These are phyloP conservation scores for Boehmeria nivea DNA, from an alignment of 306 rosid genomes.

Conservation along the genomic window DNA sequence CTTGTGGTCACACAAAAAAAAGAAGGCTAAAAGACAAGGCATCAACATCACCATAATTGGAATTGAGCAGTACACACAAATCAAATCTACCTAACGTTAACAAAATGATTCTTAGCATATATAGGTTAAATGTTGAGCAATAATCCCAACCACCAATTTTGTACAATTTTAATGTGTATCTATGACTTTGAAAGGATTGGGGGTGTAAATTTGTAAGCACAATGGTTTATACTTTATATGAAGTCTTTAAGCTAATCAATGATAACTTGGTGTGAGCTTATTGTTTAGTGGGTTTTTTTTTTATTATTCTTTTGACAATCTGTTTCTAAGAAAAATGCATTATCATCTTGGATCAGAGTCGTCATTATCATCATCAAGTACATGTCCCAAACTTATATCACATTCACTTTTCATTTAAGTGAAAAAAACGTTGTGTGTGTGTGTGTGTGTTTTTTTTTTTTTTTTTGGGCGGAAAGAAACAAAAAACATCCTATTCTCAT, in stretches of 20 bases:
- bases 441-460: no score
- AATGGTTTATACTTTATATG: background rate
- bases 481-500: no score
- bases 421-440: no score
- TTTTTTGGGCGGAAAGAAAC: no score
- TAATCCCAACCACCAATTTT: constrained; percentile 5
- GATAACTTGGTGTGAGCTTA: no score
- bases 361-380: background rate
- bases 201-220: background rate
- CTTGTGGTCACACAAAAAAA: constrained; percentile 5
- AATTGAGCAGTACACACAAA: background rate
- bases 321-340: no score
- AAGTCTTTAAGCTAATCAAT: no score
- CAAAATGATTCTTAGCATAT: background rate
- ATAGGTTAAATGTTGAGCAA: background rate
- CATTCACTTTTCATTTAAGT: no score
- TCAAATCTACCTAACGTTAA: background rate
- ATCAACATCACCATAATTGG: constrained; percentile 5
- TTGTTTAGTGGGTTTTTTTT: background rate
- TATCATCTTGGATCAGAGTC: background rate
- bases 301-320: background rate
- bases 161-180: background rate
- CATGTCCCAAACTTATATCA: no score
- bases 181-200: constrained; percentile 12
- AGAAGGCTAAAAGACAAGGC: background rate